phyloP scores from a whole-genome alignment of 805 yeast genomes.

The Kodamaea laetipori region DNA sequence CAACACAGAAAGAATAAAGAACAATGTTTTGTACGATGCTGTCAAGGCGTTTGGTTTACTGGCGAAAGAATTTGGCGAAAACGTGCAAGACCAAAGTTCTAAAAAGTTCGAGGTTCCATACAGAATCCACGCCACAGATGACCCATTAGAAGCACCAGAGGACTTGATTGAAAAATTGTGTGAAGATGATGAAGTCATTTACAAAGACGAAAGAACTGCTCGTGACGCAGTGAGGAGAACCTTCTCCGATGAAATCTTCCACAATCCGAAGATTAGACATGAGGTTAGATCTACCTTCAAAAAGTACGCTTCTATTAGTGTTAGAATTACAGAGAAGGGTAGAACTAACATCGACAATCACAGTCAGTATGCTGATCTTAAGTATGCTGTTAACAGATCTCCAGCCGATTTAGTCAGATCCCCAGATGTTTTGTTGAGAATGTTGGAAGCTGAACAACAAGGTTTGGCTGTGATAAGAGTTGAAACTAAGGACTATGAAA shows the following conservation, averaged over 20 bases:
- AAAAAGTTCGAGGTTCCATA: constrained; percentile 45
- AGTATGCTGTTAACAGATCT: constrained; percentile 82
- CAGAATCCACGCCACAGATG: constrained; percentile 72
- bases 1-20: constrained; percentile 65
- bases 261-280: constrained; percentile 77
- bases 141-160: constrained; percentile 60
- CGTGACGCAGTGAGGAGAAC: constrained; percentile 72
- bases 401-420: constrained; percentile 69
- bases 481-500: constrained; percentile 46
- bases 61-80: constrained; percentile 82
- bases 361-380: constrained; percentile 84
- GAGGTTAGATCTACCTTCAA: constrained; percentile 65
- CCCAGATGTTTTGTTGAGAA: constrained; percentile 84
- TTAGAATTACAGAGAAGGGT: constrained; percentile 76
- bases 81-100: constrained; percentile 63
- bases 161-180: constrained; percentile 53
- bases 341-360: constrained; percentile 70
- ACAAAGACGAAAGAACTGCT: constrained; percentile 61
- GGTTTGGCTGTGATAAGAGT: constrained; percentile 72
- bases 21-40: constrained; percentile 63
- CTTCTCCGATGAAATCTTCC: constrained; percentile 76
- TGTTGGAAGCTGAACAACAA: constrained; percentile 86
- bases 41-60: constrained; percentile 73
- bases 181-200: constrained; percentile 51
- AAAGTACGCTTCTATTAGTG: constrained; percentile 66